These are phyloP conservation scores for Colletotrichum sp. DNA, from an alignment of 2,329 filamentous ascomycete species.

Conservation along the genomic window DNA sequence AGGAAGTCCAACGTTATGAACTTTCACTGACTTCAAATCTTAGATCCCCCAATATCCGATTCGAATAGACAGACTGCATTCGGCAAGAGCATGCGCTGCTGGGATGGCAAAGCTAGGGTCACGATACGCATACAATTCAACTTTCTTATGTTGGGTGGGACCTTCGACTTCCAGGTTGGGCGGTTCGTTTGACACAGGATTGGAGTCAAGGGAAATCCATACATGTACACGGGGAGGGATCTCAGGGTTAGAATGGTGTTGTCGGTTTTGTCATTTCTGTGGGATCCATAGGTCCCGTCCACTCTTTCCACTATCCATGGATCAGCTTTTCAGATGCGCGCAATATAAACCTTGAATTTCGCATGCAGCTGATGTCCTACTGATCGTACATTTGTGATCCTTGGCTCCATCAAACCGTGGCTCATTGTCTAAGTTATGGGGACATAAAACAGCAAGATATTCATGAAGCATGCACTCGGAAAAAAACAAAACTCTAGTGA, in stretches of 20 bases:
- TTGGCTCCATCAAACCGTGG: neutral
- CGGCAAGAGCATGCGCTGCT: neutral
- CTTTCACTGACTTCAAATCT: neutral
- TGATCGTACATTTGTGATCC: neutral
- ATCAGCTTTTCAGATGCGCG: rapidly evolving
- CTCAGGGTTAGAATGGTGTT: neutral
- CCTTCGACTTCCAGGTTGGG: neutral
- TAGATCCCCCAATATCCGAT: neutral
- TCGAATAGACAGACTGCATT: neutral
- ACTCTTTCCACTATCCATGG: neutral
- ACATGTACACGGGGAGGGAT: neutral
- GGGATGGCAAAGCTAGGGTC: neutral
- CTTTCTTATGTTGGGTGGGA: neutral
- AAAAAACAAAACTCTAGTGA: too few relatives aligned
- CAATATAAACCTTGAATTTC: neutral
- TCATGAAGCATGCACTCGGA: too few relatives aligned
- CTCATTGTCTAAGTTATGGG: rapidly evolving
- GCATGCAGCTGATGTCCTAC: neutral
- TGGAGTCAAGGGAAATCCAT: neutral
- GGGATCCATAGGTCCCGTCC: neutral
- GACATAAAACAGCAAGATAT: too few relatives aligned
- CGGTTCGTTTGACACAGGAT: neutral
- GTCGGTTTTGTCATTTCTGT: neutral
- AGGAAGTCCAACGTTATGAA: neutral
- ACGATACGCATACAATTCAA: neutral